These are phyloP conservation scores for Viridothelium virens DNA, from an alignment of 495 filamentous ascomycete genomes.

Conservation along the genomic window DNA sequence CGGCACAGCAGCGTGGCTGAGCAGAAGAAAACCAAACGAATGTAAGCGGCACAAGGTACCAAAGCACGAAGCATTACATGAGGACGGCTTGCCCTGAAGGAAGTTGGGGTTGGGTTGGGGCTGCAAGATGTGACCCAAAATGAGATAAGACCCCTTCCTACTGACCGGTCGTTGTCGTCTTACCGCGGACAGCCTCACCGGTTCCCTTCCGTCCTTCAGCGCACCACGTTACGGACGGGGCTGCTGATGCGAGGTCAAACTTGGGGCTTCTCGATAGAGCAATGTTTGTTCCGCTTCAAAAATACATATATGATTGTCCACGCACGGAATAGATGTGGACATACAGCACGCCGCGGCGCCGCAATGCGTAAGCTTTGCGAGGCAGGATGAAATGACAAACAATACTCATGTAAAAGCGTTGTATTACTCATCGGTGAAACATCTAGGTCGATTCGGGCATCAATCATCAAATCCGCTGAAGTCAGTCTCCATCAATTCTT, in stretches of 20 bases:
- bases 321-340: too few relatives aligned
- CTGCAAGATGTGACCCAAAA: neutral
- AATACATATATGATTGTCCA: too few relatives aligned
- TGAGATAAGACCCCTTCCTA: neutral
- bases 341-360: too few relatives aligned
- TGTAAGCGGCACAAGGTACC: slow-evolving; percentile 13
- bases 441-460: neutral
- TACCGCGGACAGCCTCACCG: too few relatives aligned
- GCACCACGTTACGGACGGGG: too few relatives aligned
- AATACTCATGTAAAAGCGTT: too few relatives aligned
- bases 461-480: slow-evolving; percentile 52
- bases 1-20: neutral
- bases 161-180: neutral
- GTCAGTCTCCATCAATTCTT: slow-evolving; percentile 40
- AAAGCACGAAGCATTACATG: neutral
- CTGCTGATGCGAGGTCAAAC: too few relatives aligned
- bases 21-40: slow-evolving; percentile 1
- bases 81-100: neutral
- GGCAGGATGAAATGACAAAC: too few relatives aligned
- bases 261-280: too few relatives aligned
- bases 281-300: too few relatives aligned
- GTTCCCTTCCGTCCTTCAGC: too few relatives aligned
- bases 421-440: neutral
- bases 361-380: too few relatives aligned
- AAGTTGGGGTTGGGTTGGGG: neutral